These are phyloP conservation scores for Melampsora americana DNA, from an alignment of 1,284 basidiomycete species.

Conservation along the genomic window DNA sequence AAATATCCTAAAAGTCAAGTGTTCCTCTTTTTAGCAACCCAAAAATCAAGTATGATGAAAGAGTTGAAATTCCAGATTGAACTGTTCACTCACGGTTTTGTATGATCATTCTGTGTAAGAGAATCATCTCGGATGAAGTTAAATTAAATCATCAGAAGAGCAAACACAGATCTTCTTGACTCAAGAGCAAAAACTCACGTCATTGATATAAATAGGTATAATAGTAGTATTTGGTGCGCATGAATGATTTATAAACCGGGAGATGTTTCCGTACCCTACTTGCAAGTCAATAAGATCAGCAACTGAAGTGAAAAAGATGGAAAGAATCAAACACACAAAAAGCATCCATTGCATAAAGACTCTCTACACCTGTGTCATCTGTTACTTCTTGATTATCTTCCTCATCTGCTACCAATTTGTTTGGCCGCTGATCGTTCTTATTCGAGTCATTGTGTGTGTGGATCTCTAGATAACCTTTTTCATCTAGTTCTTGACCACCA, in stretches of 20 bases:
- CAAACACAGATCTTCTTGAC: neutral
- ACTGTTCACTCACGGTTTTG: conserved; percentile 20
- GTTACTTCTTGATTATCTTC: neutral
- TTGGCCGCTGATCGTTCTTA: neutral
- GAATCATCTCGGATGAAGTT: neutral
- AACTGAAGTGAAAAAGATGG: neutral
- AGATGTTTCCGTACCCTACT: conserved; percentile 33
- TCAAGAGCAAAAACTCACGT: conserved; percentile 31
- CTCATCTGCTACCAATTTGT: neutral
- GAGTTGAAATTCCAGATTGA: neutral
- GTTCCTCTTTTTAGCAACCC: neutral
- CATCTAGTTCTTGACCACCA: neutral
- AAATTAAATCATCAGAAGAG: neutral
- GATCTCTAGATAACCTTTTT: conserved; percentile 9
- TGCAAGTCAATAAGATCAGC: neutral
- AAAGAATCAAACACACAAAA: conserved; percentile 28
- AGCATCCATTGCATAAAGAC: conserved; percentile 34
- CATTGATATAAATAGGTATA: conserved; percentile 38
- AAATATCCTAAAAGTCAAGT: conserved; percentile 15
- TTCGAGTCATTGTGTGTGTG: neutral
- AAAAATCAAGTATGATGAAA: neutral
- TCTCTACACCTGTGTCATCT: conserved; percentile 12
- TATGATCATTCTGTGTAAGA: conserved; percentile 22
- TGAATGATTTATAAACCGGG: conserved; percentile 39
- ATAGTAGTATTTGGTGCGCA: conserved; percentile 32